Evolutionary conservation across 2,329 filamentous ascomycete species (phyloP), one percentile per base, ranked within the genome.

Genomic region (Aspergillus oerlinghausenensis): DNA sequence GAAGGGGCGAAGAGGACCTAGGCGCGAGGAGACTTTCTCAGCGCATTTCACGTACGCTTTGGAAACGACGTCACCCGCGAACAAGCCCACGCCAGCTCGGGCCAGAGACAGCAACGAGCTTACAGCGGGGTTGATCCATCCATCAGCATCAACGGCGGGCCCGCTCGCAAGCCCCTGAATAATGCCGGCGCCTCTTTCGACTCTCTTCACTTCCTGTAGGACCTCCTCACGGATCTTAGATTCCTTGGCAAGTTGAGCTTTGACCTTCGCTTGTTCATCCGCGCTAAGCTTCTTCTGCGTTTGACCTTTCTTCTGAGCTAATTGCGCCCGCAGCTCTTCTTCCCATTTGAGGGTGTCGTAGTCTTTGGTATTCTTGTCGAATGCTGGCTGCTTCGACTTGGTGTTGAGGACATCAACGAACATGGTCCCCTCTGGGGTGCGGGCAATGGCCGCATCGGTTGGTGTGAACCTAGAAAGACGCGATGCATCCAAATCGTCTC

Each of bases 341-440:
- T 99, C 94, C 94, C 95, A 99, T 74, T 96, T 97, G 43, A 97
- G 75, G 1, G 91, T 95, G 65, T 99, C 91, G 66, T 97, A 96
- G 70, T 97, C 94, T 72, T 96, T 97, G 50, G 85, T 88, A 67
- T 91, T 96, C 76, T 96, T 97, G 75, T 92, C 88, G 3, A 91
- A 86, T 2, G 88, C 77, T 40, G 81, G 78, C 59, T 84, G 84
- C 57, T 85, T 84, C 1, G 86, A 79, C 70, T 96, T 96, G 70
- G 90, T 92, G 35, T 88, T 90, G 5, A 99, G 81, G 0, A 97
- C 90, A 73, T 99, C 94, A 21, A 99, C 82, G 65, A 96, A 97
- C 14, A 87, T 83, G 1, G 88, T 92, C 1, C 92, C 93, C 71
- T 95, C 91, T 1, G 92, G 88, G 0, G 93, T 96, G 48, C 91